These are phyloP conservation scores for Pseudoturritis turrita DNA, from an alignment of 345 rosid genomes.

Conservation along the genomic window DNA sequence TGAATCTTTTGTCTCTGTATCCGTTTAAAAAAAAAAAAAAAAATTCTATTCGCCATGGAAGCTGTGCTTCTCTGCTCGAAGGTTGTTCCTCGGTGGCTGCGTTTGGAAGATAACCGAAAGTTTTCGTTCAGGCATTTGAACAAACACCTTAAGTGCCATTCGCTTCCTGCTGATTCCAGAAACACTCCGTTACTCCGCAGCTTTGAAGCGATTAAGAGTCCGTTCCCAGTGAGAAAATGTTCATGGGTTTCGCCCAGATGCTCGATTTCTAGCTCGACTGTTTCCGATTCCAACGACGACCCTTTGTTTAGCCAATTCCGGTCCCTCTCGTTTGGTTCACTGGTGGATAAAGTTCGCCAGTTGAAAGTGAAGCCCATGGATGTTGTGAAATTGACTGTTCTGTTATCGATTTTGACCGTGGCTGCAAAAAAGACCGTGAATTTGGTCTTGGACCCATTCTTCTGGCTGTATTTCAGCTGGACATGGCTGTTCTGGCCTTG, in stretches of 20 bases:
- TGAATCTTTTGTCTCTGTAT: conserved; percentile 13
- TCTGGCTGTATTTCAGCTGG: conserved; percentile 95
- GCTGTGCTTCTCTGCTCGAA: conserved; percentile 53
- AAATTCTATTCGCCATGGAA: conserved; percentile 44
- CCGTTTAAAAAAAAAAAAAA: no score
- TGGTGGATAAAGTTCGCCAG: conserved; percentile 34
- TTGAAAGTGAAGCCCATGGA: conserved; percentile 51
- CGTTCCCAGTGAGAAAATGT: conserved; percentile 21
- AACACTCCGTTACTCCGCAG: conserved; percentile 4
- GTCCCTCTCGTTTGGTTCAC: conserved; percentile 38
- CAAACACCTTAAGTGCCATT: conserved; percentile 46
- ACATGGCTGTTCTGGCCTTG: conserved; percentile 95
- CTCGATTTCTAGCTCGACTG: conserved; percentile 43
- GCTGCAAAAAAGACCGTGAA: conserved; percentile 53
- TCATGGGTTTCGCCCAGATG: conserved; percentile 38
- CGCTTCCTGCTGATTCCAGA: conserved; percentile 13
- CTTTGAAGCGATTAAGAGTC: conserved; percentile 22
- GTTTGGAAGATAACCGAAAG: conserved; percentile 1
- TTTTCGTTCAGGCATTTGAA: conserved; percentile 56
- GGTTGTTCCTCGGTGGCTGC: conserved; percentile 25
- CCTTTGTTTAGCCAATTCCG: conserved; percentile 42
- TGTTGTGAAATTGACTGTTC: conserved; percentile 50
- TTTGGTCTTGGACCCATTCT: conserved; percentile 58
- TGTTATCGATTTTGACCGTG: conserved; percentile 50
- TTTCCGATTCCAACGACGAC: conserved; percentile 32